These are phyloP conservation scores for Aspergillus alliaceus DNA, from an alignment of 2,329 filamentous ascomycete species.

Conservation along the genomic window DNA sequence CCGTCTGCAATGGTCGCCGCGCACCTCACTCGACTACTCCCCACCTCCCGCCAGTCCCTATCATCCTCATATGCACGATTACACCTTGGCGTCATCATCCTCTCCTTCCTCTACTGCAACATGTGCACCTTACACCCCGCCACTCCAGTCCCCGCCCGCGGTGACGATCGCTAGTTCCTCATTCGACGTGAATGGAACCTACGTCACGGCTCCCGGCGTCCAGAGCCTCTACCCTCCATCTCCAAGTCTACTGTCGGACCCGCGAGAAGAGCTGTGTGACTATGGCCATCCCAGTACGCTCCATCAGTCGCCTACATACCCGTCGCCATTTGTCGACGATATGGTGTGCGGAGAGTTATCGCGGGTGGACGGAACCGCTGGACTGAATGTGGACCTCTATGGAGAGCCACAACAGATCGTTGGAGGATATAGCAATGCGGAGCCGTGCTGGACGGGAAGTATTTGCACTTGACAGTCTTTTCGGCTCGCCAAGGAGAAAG, in stretches of 20 bases:
- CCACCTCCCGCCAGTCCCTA: conserved; percentile 38
- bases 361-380: conserved; percentile 26
- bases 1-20: conserved; percentile 63
- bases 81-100: conserved; percentile 34
- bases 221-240: conserved; percentile 38
- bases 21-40: conserved; percentile 37
- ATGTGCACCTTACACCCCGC: conserved; percentile 42
- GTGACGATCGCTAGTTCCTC: conserved; percentile 39
- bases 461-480: conserved; percentile 11
- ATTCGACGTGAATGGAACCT: conserved; percentile 34
- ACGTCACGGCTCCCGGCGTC: conserved; percentile 35
- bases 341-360: conserved; percentile 30
- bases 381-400: conserved; percentile 32
- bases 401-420: conserved; percentile 34
- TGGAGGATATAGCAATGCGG: conserved; percentile 34
- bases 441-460: conserved; percentile 38
- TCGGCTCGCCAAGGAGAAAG: background rate
- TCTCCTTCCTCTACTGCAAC: conserved; percentile 40
- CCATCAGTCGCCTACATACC: conserved; percentile 38
- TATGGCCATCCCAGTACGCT: conserved; percentile 30
- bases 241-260: conserved; percentile 36
- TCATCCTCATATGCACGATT: conserved; percentile 30
- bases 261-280: conserved; percentile 33
- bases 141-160: conserved; percentile 40
- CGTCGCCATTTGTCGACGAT: conserved; percentile 38